Base-by-base conservation (phyloP, 2,329 filamentous ascomycete genomes). In the Botryosphaeria agaves region DNA sequence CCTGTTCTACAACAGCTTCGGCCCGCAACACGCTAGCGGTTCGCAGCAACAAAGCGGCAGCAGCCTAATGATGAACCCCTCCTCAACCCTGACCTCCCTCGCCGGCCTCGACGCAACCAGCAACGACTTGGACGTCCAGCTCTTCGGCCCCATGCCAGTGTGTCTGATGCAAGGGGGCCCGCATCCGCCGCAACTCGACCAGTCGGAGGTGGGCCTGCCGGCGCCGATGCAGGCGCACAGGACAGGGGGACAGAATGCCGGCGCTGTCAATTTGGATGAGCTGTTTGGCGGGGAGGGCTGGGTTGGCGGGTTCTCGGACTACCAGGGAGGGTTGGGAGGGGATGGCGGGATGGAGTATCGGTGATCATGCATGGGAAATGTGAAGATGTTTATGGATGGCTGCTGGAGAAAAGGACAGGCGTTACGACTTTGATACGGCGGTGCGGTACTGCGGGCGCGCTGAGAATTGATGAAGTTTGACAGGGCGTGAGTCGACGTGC, bases 81-180 rank as follows among this genome's bases (percentile, higher is more conserved):
- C 68, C 11, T 11, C 25, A 7, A 19, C 25, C 15, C 26, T 29
- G 16, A 27, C 28, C 20, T 34, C 30, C 17, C n/a, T n/a, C n/a
- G n/a, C n/a, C n/a, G 32, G 32, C 24, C 26, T 34, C 18, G 28
- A 30, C 28, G 21, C 28, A n/a, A 14, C 16, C 18, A 42, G 46
- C 37, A 72, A 76, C 38, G 74, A 77, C 32, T 68, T 80, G 30
- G 78, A 84, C 43, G 77, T 76, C 12, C 76, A 83, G 38, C 60
- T 84, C 8, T 70, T 81, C 34, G 74, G 72, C 0, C 70, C 76
- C 1, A 61, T 82, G 21, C 76, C 77, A 11, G 70, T 76, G 21
- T 85, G 81, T 44, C 59, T 83, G 40, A 67, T 78, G 53, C 69
- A 74, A 28, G 24, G 24, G 4, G 21, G 21, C 9, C 21, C 9